Evolutionary conservation across 2,329 filamentous ascomycete species (phyloP), one percentile per base, ranked within the genome.

Genomic region (Emmonsiellopsis sp.): DNA sequence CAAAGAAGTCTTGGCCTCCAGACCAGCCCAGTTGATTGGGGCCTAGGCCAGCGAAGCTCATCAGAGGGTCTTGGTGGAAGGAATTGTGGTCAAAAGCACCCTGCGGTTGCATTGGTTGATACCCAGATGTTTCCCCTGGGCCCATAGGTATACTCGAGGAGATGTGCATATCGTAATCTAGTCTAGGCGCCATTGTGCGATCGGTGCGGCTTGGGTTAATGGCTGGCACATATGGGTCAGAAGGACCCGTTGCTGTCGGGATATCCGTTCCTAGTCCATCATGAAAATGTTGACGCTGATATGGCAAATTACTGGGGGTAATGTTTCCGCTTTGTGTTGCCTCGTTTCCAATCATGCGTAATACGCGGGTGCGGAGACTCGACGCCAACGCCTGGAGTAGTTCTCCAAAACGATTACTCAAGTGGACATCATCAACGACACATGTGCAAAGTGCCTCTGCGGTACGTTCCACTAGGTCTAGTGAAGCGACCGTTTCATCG

Each of bases 331-430:
- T 59, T 14, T 51, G 53, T 8, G 32, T 45, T 37, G 52, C 39
- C 36, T 54, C 51, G 17, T 46, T 45, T n/a, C 49, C 49, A 13
- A 32, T 37, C 9, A 55, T 49, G 33, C 54, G 46, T 42, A 56
- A 49, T 32, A 59, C 56, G 7, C 57, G 53, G 36, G 39, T 58
- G 13, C 56, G 56, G 43, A 59, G 54, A 43, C 56, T 59, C 8
- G 56, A 39, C 14, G 51, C 55, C 37, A 60, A 53, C 11, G 58
- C 58, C 11, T 55, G 52, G 32, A 60, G 55, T 2, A 60, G 51
- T 40, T 60, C 58, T 6, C 58, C 58, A 44, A 93, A 93, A 6
- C 87, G 81, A 55, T 87, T 89, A 33, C 74, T 75, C 3, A 82
- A 72, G 63, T 82, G 79, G 7, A 81, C 77, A 60, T 82, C 79